phyloP scores from a whole-genome alignment of 305 asterid genomes.

The Rubia peregrina region DNA sequence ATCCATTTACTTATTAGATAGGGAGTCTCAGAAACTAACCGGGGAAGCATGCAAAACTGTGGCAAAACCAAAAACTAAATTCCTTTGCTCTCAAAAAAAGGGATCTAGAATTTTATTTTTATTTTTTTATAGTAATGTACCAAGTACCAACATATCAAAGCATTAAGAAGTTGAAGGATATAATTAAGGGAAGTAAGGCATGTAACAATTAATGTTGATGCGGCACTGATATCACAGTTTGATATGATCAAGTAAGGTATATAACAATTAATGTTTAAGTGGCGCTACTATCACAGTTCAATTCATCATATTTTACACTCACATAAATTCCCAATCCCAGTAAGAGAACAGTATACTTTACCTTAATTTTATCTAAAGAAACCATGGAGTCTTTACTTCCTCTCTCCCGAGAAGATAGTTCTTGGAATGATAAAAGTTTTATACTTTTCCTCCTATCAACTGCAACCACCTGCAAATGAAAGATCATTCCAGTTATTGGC shows the following conservation, averaged over 20 bases:
- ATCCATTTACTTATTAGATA: background rate
- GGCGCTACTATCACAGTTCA: background rate
- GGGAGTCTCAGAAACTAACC: background rate
- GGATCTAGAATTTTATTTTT: background rate
- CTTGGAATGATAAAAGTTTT: slow-evolving; percentile 89
- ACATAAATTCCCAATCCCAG: background rate
- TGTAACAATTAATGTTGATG: background rate
- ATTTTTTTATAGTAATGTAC: background rate
- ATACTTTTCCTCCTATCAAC: slow-evolving; percentile 58
- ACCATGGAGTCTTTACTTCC: slow-evolving; percentile 73
- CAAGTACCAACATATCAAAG: background rate
- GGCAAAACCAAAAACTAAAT: background rate
- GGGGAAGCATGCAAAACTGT: background rate
- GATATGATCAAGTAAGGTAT: background rate
- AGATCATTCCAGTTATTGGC: background rate
- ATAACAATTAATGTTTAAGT: background rate
- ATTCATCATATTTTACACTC: background rate
- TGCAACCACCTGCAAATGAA: slow-evolving; percentile 68
- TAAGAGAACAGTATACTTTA: slow-evolving; percentile 17
- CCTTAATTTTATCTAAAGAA: slow-evolving; percentile 72
- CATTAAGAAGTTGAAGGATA: background rate
- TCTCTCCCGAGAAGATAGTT: slow-evolving; percentile 86
- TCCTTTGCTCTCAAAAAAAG: background rate
- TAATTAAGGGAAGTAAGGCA: background rate
- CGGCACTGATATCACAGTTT: background rate